These are phyloP conservation scores for Daldinia concentrica DNA, from an alignment of 495 filamentous ascomycete genomes.

Conservation along the genomic window DNA sequence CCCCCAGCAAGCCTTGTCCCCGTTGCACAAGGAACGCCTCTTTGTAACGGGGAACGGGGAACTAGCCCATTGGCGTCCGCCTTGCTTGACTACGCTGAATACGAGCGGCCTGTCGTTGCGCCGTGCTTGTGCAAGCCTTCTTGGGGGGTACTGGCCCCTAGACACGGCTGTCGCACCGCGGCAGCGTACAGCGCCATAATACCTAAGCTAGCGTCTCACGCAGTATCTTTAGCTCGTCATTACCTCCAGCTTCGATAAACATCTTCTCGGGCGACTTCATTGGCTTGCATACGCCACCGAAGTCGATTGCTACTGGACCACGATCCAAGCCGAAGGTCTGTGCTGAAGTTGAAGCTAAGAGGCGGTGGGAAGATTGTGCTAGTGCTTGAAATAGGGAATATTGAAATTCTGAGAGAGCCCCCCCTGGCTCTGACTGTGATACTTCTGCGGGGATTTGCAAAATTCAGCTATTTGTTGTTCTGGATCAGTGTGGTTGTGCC, in stretches of 20 bases:
- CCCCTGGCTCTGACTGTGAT: slow-evolving; percentile 36
- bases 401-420: slow-evolving; percentile 24
- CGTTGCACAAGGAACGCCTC: slow-evolving; percentile 58
- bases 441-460: slow-evolving; percentile 42
- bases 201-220: slow-evolving; percentile 46
- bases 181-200: slow-evolving; percentile 48
- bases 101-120: slow-evolving; percentile 45
- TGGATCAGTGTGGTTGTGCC: slow-evolving; percentile 49
- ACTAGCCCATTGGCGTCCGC: slow-evolving; percentile 55
- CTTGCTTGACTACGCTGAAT: slow-evolving; percentile 46
- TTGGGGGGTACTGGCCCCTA: slow-evolving; percentile 41
- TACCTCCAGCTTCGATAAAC: slow-evolving; percentile 41
- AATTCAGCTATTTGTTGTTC: slow-evolving; percentile 32
- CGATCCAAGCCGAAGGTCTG: slow-evolving; percentile 40
- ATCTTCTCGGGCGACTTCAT: slow-evolving; percentile 37
- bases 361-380: slow-evolving; percentile 39
- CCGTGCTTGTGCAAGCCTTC: slow-evolving; percentile 41
- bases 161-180: slow-evolving; percentile 48
- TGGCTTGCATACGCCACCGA: slow-evolving; percentile 41
- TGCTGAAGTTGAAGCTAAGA: slow-evolving; percentile 36
- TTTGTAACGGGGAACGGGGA: slow-evolving; percentile 50
- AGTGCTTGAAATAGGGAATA: slow-evolving; percentile 35
- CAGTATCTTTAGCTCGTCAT: slow-evolving; percentile 44
- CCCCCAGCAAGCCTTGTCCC: slow-evolving; percentile 40
- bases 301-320: slow-evolving; percentile 39